Percentiles rank a stretch among this genome's conserved stretches.
Evolutionary conservation across 1,139 yeast genomes (phyloP).

Genomic region (Yamadazyma dushanensis): DNA sequence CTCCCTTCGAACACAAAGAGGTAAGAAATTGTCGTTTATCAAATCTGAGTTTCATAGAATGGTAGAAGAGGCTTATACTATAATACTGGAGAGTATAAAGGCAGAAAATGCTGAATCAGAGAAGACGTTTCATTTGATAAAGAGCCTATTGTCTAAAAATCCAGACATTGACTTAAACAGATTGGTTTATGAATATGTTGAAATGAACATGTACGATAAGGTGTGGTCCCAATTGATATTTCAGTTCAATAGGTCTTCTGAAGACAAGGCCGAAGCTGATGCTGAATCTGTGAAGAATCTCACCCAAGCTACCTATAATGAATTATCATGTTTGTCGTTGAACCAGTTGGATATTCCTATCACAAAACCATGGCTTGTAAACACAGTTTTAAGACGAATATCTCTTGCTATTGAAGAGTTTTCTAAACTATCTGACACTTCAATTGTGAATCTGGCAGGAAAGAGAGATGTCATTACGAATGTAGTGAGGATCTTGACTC

Average conservation of each 20-base stretch:
- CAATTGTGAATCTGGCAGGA: slow-evolving; percentile 48
- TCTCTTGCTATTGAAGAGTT: slow-evolving; percentile 56
- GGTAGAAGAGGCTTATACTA: slow-evolving; percentile 37
- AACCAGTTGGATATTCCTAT: slow-evolving; percentile 70
- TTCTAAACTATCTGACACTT: slow-evolving; percentile 44
- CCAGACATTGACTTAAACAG: slow-evolving; percentile 54
- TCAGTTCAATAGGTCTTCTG: slow-evolving; percentile 37
- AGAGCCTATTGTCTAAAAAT: slow-evolving; percentile 29
- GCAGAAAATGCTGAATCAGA: slow-evolving; percentile 38
- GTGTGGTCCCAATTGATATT: slow-evolving; percentile 55
- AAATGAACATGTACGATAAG: slow-evolving; percentile 62
- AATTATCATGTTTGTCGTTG: slow-evolving; percentile 56
- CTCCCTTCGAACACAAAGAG: slow-evolving; percentile 30
- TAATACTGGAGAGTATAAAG: slow-evolving; percentile 43
- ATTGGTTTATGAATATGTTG: slow-evolving; percentile 69
- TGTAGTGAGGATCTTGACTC: slow-evolving; percentile 55
- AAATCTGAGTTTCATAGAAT: slow-evolving; percentile 34
- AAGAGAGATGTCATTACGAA: slow-evolving; percentile 55
- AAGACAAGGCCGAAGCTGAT: slow-evolving; percentile 28
- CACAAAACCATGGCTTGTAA: slow-evolving; percentile 38
- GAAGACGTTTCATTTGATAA: slow-evolving; percentile 32
- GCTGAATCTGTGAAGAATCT: slow-evolving; percentile 30
- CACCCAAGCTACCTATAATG: slow-evolving; percentile 36
- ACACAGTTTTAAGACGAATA: slow-evolving; percentile 49
- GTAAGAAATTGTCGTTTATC: slow-evolving; percentile 29